Evolutionary conservation across 495 filamentous ascomycete species (phyloP), one percentile per base, ranked within the genome.

Genomic region (Penicillium maclennaniae): DNA sequence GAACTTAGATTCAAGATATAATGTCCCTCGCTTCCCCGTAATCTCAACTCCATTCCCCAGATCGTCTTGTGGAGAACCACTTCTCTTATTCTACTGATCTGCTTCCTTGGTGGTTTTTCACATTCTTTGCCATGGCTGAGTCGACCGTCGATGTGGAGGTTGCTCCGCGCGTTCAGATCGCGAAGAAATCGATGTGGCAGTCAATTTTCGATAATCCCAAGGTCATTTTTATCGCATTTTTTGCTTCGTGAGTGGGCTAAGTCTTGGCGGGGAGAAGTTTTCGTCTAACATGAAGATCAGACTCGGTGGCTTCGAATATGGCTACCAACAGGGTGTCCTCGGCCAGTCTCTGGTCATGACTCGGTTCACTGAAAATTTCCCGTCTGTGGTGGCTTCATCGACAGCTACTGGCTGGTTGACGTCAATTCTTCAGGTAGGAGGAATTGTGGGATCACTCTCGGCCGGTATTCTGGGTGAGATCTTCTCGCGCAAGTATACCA

Each of bases 361-460:
- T 8, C 61, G 65, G 0, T 77, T 77, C 58, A 70, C 51, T 12
- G 63, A 67, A n/a, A 72, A 73, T 36, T 77, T 77, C 54, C 73
- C 72, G 9, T 52, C 63, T 6, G 68, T 75, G 7, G 69, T 75
- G 5, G 55, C 57, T 8, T 75, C 72, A 0, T 69, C 72, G 3
- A 67, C 56, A 8, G 68, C 72, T 28, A 72, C 67, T 0, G 72
- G 73, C 4, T 77, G 71, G 72, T 46, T 77, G 16, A 77, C 73
- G 6, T 73, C 72, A 4, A 50, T 87, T n/a, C 88, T 92, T 78
- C 86, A 88, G 20, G 80, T 85, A 34, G 88, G 88, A n/a, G 88
- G 86, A 19, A 71, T 89, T n/a, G 58, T 87, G 31, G 87, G 87
- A 42, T 83, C 86, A 16, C 74, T 91, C 6, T 79, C 68, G 64